Conservation (phyloP, 306 rosid species). For the Geum urbanum region DNA sequence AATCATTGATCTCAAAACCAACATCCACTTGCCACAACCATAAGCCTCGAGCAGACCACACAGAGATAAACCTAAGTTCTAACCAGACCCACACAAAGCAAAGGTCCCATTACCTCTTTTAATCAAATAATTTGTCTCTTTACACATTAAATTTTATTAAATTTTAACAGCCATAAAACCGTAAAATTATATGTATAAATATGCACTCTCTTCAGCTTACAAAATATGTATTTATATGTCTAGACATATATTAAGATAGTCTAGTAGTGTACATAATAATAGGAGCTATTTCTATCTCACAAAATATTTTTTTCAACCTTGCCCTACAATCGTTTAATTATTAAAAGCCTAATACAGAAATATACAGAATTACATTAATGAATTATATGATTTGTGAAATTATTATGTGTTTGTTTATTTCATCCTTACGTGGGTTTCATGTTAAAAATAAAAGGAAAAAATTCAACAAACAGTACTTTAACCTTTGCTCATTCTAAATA, state of each 20-base stretch:
- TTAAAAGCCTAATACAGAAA: too few species aligned
- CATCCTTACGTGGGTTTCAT: too few species aligned
- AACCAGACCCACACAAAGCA: conserved; percentile 7
- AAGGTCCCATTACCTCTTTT: conserved; percentile 17
- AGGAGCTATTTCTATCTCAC: too few species aligned
- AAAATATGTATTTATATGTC: conserved; percentile 11
- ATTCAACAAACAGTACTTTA: too few species aligned
- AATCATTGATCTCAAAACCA: neutral
- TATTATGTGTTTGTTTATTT: too few species aligned
- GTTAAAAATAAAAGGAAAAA: too few species aligned
- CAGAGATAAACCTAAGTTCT: neutral
- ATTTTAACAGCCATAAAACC: neutral
- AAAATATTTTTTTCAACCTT: too few species aligned
- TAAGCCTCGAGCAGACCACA: neutral
- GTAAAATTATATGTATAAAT: too few species aligned
- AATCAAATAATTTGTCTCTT: neutral
- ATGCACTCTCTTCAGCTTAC: conserved; percentile 7
- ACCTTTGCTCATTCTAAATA: too few species aligned
- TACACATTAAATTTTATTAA: neutral
- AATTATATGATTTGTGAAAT: too few species aligned
- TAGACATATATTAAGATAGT: neutral
- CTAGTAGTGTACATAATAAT: neutral
- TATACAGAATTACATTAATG: too few species aligned
- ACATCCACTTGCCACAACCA: neutral
- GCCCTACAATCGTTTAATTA: too few species aligned